Base-by-base conservation (phyloP, 305 asterid species). In the Ilex paraguariensis region DNA sequence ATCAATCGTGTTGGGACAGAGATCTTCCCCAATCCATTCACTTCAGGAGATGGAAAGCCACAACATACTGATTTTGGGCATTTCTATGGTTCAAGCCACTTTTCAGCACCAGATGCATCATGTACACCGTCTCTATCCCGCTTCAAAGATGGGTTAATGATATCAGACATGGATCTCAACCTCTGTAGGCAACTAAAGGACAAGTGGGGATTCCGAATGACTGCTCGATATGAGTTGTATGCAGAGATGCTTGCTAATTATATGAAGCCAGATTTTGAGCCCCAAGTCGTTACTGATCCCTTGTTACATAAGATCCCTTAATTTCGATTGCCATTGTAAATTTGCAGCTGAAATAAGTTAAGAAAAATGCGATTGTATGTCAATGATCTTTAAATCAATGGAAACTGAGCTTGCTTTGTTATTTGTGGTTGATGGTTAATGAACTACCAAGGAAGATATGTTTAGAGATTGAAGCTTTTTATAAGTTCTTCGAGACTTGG, bases 41-140 rank as follows among this genome's bases (percentile, higher is more conserved):
- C 97, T 33, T 91, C 98, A 8, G 98, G 98, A 62, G 97, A 91
- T 54, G 98, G 98, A 73, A 91, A 88, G 81, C 90, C 93, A 46
- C 82, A 87, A 21, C 98, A 88, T 60, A 61, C 86, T 21, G 95
- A 91, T 83, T 91, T 91, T 14, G 98, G 98, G 30, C 98, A 91
- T 66, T 91, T 91, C 64, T 91, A 91, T 14, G 98, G 98, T 32
- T 91, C 98, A 13, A 91, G 98, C 79, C 78, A 88, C 69, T 60
- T 91, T 46, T 88, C 97, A 15, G 86, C 98, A 16, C 98, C 98
- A 0, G 98, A 91, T 69, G 80, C 98, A 60, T 91, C 98, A 5
- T 91, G 98, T 59, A 91, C 97, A 3, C 92, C 97, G 10, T 82
- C 96, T 60, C 83, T 91, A 31, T 82, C 98, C 32, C 92, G 95